Conservation (phyloP, 1,284 basidiomycete species). For the Golubevia pallescens region DNA sequence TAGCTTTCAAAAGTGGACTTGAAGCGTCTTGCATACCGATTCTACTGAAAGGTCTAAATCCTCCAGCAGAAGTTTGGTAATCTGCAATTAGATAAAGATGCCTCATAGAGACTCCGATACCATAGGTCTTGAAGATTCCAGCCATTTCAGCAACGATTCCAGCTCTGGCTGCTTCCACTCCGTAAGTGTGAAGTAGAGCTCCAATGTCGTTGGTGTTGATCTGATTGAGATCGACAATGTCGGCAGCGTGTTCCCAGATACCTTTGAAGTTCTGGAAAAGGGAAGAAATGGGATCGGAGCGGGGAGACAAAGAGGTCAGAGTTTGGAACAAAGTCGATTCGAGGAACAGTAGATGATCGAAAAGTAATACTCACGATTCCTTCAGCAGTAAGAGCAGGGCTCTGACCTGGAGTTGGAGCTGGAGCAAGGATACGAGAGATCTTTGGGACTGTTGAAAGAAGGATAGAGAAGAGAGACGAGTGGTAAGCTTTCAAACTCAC, state of each 20-base stretch:
- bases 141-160: conserved; percentile 76
- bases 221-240: conserved; percentile 80
- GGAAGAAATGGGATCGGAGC: no score
- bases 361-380: conserved; percentile 29
- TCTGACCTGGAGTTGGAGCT: conserved; percentile 41
- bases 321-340: background rate
- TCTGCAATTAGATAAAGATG: conserved; percentile 98
- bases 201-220: conserved; percentile 96
- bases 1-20: conserved; percentile 93
- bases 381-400: conserved; percentile 47
- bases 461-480: no score
- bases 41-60: conserved; percentile 96
- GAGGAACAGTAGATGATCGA: background rate
- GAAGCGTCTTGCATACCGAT: conserved; percentile 89
- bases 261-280: conserved; percentile 75
- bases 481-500: no score
- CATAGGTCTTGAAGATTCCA: conserved; percentile 94
- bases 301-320: no score
- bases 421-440: conserved; percentile 52
- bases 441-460: conserved; percentile 23
- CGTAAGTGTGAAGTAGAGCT: conserved; percentile 85
- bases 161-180: conserved; percentile 66
- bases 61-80: conserved; percentile 96
- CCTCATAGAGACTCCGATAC: conserved; percentile 91
- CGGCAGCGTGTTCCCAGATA: conserved; percentile 83